phyloP scores from a whole-genome alignment of 371 early-diverging fungal species.

The Entomophthora muscae region DNA sequence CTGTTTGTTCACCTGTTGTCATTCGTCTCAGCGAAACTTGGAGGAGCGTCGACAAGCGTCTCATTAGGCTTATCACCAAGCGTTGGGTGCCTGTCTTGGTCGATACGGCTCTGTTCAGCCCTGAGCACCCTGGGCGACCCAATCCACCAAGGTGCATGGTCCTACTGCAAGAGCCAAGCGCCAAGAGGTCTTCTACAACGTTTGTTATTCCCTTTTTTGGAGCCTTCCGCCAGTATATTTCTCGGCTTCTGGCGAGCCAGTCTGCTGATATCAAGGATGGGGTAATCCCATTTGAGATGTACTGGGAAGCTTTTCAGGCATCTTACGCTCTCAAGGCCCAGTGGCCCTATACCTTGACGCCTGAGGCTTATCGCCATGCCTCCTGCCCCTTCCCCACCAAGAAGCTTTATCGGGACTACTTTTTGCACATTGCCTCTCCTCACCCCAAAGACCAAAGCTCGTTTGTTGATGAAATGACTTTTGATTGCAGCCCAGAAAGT shows the following conservation, averaged over 20 bases:
- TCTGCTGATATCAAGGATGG: not conserved
- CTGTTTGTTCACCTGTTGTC: slow-evolving; percentile 50
- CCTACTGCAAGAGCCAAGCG: not conserved
- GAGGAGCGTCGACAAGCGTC: slow-evolving; percentile 34
- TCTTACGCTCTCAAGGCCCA: not conserved
- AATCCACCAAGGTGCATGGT: slow-evolving; percentile 3
- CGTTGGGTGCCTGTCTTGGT: slow-evolving; percentile 10
- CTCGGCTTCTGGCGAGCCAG: not conserved
- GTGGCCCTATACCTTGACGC: not conserved
- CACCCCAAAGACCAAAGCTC: not conserved
- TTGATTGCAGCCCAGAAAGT: not conserved
- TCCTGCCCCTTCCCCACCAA: not conserved
- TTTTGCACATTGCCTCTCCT: not conserved
- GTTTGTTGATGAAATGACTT: not conserved
- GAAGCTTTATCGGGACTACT: slow-evolving; percentile 3
- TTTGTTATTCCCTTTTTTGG: slow-evolving; percentile 6
- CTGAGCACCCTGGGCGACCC: slow-evolving; percentile 5
- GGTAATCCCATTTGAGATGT: not conserved
- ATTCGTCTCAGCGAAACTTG: slow-evolving; percentile 55
- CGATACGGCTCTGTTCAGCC: slow-evolving; percentile 4
- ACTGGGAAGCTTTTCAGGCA: not conserved
- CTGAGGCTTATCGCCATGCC: not conserved
- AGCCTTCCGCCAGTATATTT: not conserved
- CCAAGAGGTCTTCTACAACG: not conserved
- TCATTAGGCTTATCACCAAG: slow-evolving; percentile 25